Evolutionary conservation across 192 early-diverging fungal species (phyloP), one percentile per base, ranked within the genome.

Genomic region (Podila minutissima): DNA sequence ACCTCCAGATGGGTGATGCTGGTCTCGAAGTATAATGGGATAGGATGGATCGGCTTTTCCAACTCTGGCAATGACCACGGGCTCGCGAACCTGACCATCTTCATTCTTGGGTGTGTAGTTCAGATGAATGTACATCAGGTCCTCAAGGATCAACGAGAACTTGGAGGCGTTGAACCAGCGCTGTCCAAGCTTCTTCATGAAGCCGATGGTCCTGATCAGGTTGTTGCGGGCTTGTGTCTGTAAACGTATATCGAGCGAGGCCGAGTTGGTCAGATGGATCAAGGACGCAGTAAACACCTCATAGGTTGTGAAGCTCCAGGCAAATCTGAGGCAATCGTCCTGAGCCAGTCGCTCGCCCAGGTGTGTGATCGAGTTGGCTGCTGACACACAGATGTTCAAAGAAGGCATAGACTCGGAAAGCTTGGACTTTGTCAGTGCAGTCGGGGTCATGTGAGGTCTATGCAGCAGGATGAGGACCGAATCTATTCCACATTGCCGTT

Each of bases 381-480:
- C 84, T 1, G 74, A 74, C 11, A 82, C 67, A 32, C 79, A 83
- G 26, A 82, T 75, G 32, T 85, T 81, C 31, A 74, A 26, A n/a
- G 84, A 85, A 12, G 71, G 67, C 68, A 75, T 67, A 15, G 72
- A 69, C 33, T 66, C 65, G 66, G 69, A 69, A 0, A 74, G 66
- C 62, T 78, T 75, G 19, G 64, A 46, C 63, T 69, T 77, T 68
- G 83, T 76, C 4, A 72, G 29, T 1, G 71, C 62, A 6, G 67
- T 46, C 35, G 57, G 81, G 61, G 74, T 72, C 75, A 82, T 86
- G 68, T 84, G 86, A 3, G 89, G 85, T 22, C 88, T 82, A 62
- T 90, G 89, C 32, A 90, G 50, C 32, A 90, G 69, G 53, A 88
- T 90, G 28, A 90, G 57, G n/a, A 76, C 73, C 7, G 89, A 83